Percentiles rank a stretch among this genome's conserved stretches.
Conservation (phyloP, 257 asterid species). For the Haberlea rhodopensis region DNA sequence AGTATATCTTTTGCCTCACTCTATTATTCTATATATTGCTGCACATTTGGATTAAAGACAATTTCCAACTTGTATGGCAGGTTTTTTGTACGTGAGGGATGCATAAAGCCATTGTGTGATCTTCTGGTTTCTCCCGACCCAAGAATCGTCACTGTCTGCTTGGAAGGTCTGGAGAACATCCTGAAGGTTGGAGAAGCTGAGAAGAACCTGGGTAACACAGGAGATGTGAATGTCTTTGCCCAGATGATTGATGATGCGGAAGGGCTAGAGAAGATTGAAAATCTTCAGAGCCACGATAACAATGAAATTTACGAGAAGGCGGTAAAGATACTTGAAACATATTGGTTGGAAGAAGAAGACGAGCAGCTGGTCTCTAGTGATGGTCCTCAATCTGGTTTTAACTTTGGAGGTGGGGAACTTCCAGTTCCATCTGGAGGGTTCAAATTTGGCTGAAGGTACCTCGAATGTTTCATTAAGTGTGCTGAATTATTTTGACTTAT, state of each 20-base stretch:
- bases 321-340: slow-evolving; percentile 48
- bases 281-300: slow-evolving; percentile 50
- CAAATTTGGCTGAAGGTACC: slow-evolving; percentile 57
- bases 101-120: slow-evolving; percentile 50
- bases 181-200: slow-evolving; percentile 57
- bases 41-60: neutral
- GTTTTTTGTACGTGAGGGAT: slow-evolving; percentile 45
- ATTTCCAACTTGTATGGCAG: slow-evolving; percentile 26
- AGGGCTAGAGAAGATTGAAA: slow-evolving; percentile 49
- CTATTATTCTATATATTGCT: neutral
- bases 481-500: slow-evolving; percentile 2
- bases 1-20: slow-evolving; percentile 25
- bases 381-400: slow-evolving; percentile 48
- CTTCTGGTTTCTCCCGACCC: slow-evolving; percentile 49
- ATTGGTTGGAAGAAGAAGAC: slow-evolving; percentile 51
- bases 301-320: slow-evolving; percentile 46
- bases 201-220: slow-evolving; percentile 36
- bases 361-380: slow-evolving; percentile 42
- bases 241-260: slow-evolving; percentile 49
- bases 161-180: slow-evolving; percentile 51
- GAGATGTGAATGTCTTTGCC: slow-evolving; percentile 45
- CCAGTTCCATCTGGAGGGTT: slow-evolving; percentile 74
- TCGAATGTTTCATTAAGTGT: neutral
- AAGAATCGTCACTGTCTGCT: slow-evolving; percentile 42
- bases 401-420: slow-evolving; percentile 55